Evolutionary conservation across 2,329 filamentous ascomycete species (phyloP).

Genomic region (Colletotrichum sp.): DNA sequence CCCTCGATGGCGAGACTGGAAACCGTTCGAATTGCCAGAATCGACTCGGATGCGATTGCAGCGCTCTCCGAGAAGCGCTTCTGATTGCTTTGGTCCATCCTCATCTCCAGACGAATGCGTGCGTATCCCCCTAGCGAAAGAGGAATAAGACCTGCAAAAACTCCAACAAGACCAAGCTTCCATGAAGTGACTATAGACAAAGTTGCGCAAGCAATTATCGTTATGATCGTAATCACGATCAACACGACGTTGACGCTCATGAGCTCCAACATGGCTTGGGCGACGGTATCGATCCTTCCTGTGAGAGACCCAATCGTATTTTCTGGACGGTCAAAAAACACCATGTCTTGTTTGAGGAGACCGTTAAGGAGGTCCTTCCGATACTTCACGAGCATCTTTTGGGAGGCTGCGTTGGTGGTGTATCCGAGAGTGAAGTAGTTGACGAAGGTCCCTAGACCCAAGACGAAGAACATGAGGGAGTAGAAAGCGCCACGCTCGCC

Average conservation of each 20-base stretch:
- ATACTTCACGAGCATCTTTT: neutral
- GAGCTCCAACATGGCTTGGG: conserved; percentile 49
- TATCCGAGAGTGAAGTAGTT: conserved; percentile 25
- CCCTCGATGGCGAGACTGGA: conserved; percentile 42
- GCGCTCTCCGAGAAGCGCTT: conserved; percentile 43
- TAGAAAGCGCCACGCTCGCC: conserved; percentile 41
- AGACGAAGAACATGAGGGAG: conserved; percentile 33
- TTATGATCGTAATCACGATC: conserved; percentile 45
- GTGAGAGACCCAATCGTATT: conserved; percentile 38
- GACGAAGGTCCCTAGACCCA: conserved; percentile 25
- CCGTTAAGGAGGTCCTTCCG: conserved; percentile 29
- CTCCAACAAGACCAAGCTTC: conserved; percentile 48
- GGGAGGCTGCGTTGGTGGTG: conserved; percentile 19
- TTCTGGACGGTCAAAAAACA: conserved; percentile 37
- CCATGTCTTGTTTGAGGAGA: conserved; percentile 44
- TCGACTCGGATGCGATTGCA: conserved; percentile 49
- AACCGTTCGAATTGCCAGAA: conserved; percentile 49
- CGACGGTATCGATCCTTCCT: conserved; percentile 32
- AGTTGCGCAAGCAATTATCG: conserved; percentile 40
- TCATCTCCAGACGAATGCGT: conserved; percentile 47
- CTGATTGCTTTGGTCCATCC: conserved; percentile 38
- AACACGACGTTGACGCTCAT: conserved; percentile 46
- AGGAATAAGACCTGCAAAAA: conserved; percentile 45
- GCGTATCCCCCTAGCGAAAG: conserved; percentile 44
- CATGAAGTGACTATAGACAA: conserved; percentile 46